phyloP scores from a whole-genome alignment of 192 early-diverging fungal species.

The Nowakowskiella sp. region DNA sequence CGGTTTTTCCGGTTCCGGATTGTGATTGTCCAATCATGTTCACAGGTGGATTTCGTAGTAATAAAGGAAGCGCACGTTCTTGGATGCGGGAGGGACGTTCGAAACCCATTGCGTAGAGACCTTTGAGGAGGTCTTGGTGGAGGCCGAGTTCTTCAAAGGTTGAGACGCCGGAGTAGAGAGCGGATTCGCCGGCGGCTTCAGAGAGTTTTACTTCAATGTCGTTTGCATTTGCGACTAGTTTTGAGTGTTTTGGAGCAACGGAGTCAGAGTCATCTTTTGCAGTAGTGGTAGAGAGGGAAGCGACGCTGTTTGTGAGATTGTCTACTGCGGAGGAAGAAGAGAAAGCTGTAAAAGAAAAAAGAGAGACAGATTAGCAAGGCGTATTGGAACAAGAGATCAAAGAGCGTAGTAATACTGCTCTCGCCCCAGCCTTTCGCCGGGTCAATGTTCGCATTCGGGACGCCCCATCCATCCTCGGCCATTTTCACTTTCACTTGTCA shows the following conservation, averaged over 20 bases:
- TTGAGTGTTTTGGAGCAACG: not conserved
- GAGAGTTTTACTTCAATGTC: conserved; percentile 58
- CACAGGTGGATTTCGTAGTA: conserved; percentile 75
- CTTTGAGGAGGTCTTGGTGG: conserved; percentile 73
- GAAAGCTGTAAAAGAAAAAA: too few relatives aligned
- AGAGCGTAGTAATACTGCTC: too few relatives aligned
- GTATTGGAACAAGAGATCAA: too few relatives aligned
- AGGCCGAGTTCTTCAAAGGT: conserved; percentile 50
- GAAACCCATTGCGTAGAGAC: conserved; percentile 90
- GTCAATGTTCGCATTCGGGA: too few relatives aligned
- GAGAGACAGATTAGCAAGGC: too few relatives aligned
- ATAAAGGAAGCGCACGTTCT: conserved; percentile 81
- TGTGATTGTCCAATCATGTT: conserved; percentile 99
- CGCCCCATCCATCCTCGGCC: too few relatives aligned
- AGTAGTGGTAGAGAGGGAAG: not conserved
- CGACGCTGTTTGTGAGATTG: not conserved
- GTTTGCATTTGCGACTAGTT: conserved; percentile 8
- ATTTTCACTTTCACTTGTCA: too few relatives aligned
- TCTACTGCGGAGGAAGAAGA: too few relatives aligned
- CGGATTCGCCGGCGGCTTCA: conserved; percentile 63
- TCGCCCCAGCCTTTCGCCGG: too few relatives aligned
- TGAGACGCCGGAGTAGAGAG: conserved; percentile 71
- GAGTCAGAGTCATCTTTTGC: not conserved
- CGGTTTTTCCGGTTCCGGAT: conserved; percentile 97
- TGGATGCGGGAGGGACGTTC: conserved; percentile 93